Evolutionary conservation across 257 asterid species (phyloP).

Genomic region (Buddleja alternifolia): DNA sequence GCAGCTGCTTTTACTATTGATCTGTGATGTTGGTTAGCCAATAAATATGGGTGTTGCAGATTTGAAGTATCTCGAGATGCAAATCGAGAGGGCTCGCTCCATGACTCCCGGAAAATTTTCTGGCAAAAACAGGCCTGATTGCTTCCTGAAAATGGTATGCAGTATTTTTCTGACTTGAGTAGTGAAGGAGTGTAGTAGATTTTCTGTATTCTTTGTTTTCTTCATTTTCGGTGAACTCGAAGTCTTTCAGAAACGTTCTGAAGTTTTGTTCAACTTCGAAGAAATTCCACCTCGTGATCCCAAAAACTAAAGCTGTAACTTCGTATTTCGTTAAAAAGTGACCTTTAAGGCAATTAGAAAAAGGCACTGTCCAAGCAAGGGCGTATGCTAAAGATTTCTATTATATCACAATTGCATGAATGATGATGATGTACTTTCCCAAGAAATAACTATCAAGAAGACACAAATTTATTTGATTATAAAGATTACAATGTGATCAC

Average conservation of each 20-base stretch:
- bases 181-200: slow-evolving; percentile 6
- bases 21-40: slow-evolving; percentile 16
- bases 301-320: neutral
- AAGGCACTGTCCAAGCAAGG: neutral
- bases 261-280: neutral
- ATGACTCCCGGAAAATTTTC: slow-evolving; percentile 69
- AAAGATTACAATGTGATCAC: neutral
- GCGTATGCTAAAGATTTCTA: neutral
- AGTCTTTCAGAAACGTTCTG: slow-evolving; percentile 2
- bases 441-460: neutral
- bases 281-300: neutral
- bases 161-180: slow-evolving; percentile 2
- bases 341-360: slow-evolving; percentile 10
- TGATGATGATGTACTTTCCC: neutral
- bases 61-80: slow-evolving; percentile 58
- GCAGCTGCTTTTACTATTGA: slow-evolving; percentile 8
- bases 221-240: neutral
- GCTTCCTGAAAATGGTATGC: slow-evolving; percentile 86
- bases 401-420: neutral
- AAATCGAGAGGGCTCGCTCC: slow-evolving; percentile 63
- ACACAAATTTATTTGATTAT: slow-evolving; percentile 9
- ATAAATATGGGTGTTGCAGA: slow-evolving; percentile 53
- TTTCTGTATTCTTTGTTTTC: neutral
- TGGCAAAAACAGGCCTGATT: slow-evolving; percentile 67
- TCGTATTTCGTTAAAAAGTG: neutral